phyloP scores from a whole-genome alignment of 805 yeast species.

The Candida hispaniensis region DNA sequence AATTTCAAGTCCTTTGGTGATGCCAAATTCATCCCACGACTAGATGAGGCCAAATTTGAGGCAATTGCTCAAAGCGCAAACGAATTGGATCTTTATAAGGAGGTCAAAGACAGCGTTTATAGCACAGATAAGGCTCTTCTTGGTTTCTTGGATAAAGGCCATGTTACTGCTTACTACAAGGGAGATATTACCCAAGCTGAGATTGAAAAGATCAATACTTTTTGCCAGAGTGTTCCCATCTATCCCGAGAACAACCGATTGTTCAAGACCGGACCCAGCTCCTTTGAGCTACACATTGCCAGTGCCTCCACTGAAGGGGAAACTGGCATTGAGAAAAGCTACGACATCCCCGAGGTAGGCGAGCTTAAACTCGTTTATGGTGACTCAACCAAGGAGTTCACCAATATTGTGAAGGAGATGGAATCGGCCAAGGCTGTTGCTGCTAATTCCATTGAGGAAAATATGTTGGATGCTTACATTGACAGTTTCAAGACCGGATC shows the following conservation, averaged over 20 bases:
- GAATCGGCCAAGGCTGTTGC: conserved; percentile 47
- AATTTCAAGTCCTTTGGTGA: conserved; percentile 84
- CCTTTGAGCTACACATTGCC: conserved; percentile 58
- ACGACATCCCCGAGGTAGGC: conserved; percentile 35
- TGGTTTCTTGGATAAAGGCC: conserved; percentile 74
- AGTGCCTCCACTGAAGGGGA: too few species aligned
- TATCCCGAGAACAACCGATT: conserved; percentile 77
- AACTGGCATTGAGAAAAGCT: conserved; percentile 29
- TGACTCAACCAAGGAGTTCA: conserved; percentile 62
- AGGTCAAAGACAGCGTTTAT: conserved; percentile 37
- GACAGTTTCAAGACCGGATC: conserved; percentile 71
- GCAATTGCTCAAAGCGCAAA: conserved; percentile 37
- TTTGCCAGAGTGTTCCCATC: conserved; percentile 50
- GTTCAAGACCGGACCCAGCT: conserved; percentile 38
- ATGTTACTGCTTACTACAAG: conserved; percentile 62
- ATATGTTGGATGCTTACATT: conserved; percentile 56
- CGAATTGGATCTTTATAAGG: conserved; percentile 27
- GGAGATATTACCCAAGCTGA: conserved; percentile 47
- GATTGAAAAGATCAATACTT: conserved; percentile 54
- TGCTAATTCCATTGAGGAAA: conserved; percentile 61
- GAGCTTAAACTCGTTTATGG: conserved; percentile 55
- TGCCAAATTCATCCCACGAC: conserved; percentile 66
- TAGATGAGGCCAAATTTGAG: conserved; percentile 40
- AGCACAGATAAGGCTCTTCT: conserved; percentile 41
- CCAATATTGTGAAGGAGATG: conserved; percentile 45